These are phyloP conservation scores for Hordeum pubiflorum DNA, from an alignment of 202 grass and related monocot genomes.

Conservation along the genomic window DNA sequence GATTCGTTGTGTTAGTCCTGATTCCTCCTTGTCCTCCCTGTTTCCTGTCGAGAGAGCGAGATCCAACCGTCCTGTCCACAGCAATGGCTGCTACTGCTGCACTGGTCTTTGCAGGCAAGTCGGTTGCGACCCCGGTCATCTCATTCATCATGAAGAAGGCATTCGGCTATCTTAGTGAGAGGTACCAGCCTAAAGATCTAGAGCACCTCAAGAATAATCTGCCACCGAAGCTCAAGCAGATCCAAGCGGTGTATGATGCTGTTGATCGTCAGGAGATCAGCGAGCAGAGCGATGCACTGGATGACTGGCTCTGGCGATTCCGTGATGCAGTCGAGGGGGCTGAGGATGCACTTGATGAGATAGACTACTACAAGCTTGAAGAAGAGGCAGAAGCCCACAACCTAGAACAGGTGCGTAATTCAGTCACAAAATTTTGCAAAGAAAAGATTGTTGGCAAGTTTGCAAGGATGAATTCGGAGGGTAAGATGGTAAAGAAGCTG, in stretches of 20 bases:
- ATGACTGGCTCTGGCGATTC: slow-evolving; percentile 30
- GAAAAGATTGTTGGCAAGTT: background rate
- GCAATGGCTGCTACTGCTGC: background rate
- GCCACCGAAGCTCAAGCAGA: background rate
- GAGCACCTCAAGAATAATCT: background rate
- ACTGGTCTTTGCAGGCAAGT: slow-evolving; percentile 15
- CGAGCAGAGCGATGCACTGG: background rate
- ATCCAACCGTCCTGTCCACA: background rate
- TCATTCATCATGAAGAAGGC: slow-evolving; percentile 11
- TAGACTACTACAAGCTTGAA: slow-evolving; percentile 30
- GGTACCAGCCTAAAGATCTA: background rate
- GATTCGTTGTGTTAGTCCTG: background rate
- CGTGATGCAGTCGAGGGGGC: slow-evolving; percentile 22
- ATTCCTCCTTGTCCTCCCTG: background rate
- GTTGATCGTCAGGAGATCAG: slow-evolving; percentile 23
- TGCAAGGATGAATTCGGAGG: background rate
- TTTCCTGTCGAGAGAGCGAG: background rate
- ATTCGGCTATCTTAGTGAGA: background rate
- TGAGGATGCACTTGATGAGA: slow-evolving; percentile 43
- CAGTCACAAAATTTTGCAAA: background rate
- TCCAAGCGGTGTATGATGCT: slow-evolving; percentile 9
- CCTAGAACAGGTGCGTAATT: slow-evolving; percentile 2
- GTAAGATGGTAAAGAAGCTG: background rate
- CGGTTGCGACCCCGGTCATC: slow-evolving; percentile 8
- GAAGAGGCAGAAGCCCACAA: background rate